Evolutionary conservation across 768 basidiomycete genomes (phyloP).

Genomic region (Phaeolepiota aurea): DNA sequence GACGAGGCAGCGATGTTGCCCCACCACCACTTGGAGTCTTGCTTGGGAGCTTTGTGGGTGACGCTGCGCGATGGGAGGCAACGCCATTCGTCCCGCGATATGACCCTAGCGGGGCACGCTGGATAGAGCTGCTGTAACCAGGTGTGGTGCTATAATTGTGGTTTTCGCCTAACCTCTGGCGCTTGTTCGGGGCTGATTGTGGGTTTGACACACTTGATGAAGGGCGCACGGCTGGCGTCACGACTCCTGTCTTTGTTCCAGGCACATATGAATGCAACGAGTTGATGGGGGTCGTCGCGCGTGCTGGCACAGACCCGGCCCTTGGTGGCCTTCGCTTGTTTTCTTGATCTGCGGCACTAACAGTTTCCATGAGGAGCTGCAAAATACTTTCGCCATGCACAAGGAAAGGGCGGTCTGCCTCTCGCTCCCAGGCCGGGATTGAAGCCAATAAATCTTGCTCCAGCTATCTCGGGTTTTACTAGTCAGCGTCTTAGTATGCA

Average conservation of each 20-base stretch:
- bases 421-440: constrained; percentile 84
- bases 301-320: constrained; percentile 45
- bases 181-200: constrained; percentile 53
- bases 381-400: constrained; percentile 81
- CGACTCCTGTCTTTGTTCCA: constrained; percentile 31
- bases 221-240: constrained; percentile 59
- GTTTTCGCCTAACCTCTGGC: constrained; percentile 45
- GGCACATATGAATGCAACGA: constrained; percentile 27
- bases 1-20: constrained; percentile 26
- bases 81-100: constrained; percentile 28
- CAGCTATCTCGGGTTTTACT: constrained; percentile 38
- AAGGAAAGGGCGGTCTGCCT: constrained; percentile 65
- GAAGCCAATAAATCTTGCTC: constrained; percentile 77
- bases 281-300: constrained; percentile 49
- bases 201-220: constrained; percentile 33
- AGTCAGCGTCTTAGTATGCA: no score
- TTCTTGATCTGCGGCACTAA: constrained; percentile 73
- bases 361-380: constrained; percentile 64
- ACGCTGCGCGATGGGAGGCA: constrained; percentile 22
- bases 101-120: constrained; percentile 31
- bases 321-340: constrained; percentile 53
- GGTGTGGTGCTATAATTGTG: constrained; percentile 13
- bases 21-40: constrained; percentile 22
- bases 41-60: constrained; percentile 44
- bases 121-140: constrained; percentile 8